Base-by-base conservation (phyloP, 1,284 basidiomycete genomes). In the Sanguinoderma infundibulare region DNA sequence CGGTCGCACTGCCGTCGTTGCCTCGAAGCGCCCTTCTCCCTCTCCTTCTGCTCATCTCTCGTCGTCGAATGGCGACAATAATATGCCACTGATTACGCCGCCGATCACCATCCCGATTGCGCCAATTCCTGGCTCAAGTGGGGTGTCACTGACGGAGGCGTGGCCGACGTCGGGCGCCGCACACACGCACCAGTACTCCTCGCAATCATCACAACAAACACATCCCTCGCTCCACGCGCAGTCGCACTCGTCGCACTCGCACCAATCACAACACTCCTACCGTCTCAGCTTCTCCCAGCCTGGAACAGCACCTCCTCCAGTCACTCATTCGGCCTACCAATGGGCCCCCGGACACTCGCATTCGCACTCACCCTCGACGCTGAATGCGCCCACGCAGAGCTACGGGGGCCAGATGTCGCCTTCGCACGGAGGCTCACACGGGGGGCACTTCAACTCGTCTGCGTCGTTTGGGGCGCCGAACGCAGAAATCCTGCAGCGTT, bases 11-110 rank as follows among this genome's bases (percentile, higher is more conserved):
- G 55, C 64, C 20, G 63, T 72, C 34, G 62, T 72, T 6, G 83
- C 86, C 54, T 83, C 80, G 68, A 85, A 70, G 57, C 66, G 66
- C 12, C 65, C 68, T 3, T 71, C 70, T 24, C 72, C 69, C 10
- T 67, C 69, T 9, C 69, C 67, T 5, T 28, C 53, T 6, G 24
- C 55, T n/a, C 22, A 20, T 20, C 47, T 30, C 42, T 44, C 42
- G 53, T 60, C 22, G 12, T 5, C 36, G 15, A 17, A 15, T 28
- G 54, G 28, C 17, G 46, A 34, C 49, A 32, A 32, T 4, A 39
- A n/a, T 5, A 17, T 51, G 12, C 61, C 62, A 4, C 46, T 61
- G 50, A 63, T 62, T 55, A 63, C 61, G 1, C 63, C 63, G 12
- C 63, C 66, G 14, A 62, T 61, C 5, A 55, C 65, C 7, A 64